phyloP scores from a whole-genome alignment of 73 alveolate species.

The Symbiodinium pilosum region DNA sequence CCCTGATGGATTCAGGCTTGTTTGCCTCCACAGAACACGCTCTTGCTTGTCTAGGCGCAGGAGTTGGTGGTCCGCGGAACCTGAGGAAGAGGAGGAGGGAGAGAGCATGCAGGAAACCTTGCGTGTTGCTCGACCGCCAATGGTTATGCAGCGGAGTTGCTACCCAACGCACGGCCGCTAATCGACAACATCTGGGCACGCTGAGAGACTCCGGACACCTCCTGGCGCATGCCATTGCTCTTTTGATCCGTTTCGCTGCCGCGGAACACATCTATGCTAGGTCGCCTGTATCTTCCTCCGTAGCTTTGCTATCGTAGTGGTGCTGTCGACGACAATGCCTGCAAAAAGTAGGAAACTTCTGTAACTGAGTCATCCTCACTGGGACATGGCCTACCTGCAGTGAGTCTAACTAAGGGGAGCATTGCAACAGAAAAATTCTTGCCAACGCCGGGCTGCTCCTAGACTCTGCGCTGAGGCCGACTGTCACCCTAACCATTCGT shows the following conservation, averaged over 20 bases:
- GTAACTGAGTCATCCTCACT: neutral
- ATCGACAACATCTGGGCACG: neutral
- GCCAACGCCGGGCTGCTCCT: neutral
- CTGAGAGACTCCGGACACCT: neutral
- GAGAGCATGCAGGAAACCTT: too few species aligned
- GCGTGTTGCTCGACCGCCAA: too few species aligned
- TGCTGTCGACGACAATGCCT: conserved; percentile 48
- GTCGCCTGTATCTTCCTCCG: conserved; percentile 44
- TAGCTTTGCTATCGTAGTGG: conserved; percentile 51
- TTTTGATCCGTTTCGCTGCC: too few species aligned
- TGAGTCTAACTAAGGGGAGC: too few species aligned
- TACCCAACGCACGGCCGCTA: neutral
- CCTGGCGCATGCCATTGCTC: too few species aligned
- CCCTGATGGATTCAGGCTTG: neutral
- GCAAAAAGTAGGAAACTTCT: neutral
- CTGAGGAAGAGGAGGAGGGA: neutral
- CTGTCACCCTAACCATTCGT: neutral
- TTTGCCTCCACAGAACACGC: conserved; percentile 11
- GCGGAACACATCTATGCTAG: neutral
- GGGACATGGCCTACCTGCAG: neutral
- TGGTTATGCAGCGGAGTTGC: neutral
- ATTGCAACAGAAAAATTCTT: neutral
- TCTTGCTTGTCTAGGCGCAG: neutral
- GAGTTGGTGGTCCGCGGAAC: neutral
- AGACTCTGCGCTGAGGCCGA: conserved; percentile 3